Percentiles rank a stretch among this genome's conserved stretches.
Conservation (phyloP, 331 rosid genomes). For the Acacia concinna region DNA sequence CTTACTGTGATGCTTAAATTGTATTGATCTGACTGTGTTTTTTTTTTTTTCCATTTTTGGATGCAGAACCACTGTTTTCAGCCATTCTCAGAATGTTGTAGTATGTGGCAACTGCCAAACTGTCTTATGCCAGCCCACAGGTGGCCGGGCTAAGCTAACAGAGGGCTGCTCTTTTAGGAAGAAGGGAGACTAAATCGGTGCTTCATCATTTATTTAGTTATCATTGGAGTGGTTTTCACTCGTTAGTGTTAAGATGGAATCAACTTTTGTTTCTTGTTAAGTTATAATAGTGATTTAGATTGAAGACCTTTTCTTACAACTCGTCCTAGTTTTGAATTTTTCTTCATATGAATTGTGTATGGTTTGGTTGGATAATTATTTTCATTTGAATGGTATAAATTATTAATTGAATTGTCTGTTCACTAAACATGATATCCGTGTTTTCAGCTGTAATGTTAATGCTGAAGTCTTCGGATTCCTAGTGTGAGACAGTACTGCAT, state of each 20-base stretch:
- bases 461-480: neutral
- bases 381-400: neutral
- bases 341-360: neutral
- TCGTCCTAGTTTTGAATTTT: neutral
- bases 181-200: constrained; percentile 15
- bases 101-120: constrained; percentile 30
- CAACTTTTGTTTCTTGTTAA: neutral
- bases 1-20: neutral
- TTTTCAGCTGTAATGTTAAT: neutral
- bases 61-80: constrained; percentile 27
- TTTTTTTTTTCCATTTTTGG: neutral
- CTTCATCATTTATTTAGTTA: neutral
- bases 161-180: constrained; percentile 30
- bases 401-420: neutral
- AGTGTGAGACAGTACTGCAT: neutral
- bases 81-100: constrained; percentile 26
- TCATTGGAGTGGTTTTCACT: neutral
- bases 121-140: constrained; percentile 27
- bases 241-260: neutral
- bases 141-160: constrained; percentile 20
- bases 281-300: neutral
- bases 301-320: neutral
- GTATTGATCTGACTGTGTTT: neutral
- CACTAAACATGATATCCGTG: neutral
- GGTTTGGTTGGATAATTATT: neutral